Base-by-base conservation (phyloP, 73 alveolate genomes). In the Paramecium caudatum region DNA sequence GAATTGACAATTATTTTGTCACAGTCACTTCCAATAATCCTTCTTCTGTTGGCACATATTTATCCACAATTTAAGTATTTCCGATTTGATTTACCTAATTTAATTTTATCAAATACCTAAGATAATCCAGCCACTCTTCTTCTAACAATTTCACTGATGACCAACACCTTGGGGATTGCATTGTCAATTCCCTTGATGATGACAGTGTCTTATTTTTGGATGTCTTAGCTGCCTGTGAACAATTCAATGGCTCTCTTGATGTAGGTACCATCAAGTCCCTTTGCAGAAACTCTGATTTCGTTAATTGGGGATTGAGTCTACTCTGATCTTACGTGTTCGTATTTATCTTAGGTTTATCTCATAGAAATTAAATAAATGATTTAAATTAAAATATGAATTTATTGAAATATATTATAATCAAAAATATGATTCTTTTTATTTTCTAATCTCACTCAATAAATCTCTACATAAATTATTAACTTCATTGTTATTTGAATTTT, bases 221-320 rank as follows among this genome's bases (percentile, higher is more conserved):
- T 15, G 6, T 65, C 49, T 15, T 65, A 0, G 5, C 48, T 33
- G 47, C 83, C 83, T 4, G 8, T 13, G 39, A 74, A 74, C 12
- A 74, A 41, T 74, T 74, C 88, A 74, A 74, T 37, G 32, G 88
- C 88, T 45, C 88, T 74, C 7, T 39, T 74, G 65, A 74, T 74
- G 12, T 74, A 74, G 6, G 43, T 6, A 5, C 88, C 88, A 74
- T 74, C 88, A 37, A 23, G 47, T 15, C 88, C 69, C 43, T 19
- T 74, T 3, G 69, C 30, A 16, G 88, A 74, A 32, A 74, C 88
- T 74, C 46, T 74, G 69, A 74, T 43, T 37, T 74, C 88, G 32
- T 74, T 74, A 2, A 45, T 23, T 37, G 62, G 88, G 19, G 68
- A 25, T 41, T 37, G 47, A 1, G 41, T 13, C 32, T 74, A 74